Evolutionary conservation across 1,139 yeast species (phyloP).

Genomic region (Geotrichum siamense): DNA sequence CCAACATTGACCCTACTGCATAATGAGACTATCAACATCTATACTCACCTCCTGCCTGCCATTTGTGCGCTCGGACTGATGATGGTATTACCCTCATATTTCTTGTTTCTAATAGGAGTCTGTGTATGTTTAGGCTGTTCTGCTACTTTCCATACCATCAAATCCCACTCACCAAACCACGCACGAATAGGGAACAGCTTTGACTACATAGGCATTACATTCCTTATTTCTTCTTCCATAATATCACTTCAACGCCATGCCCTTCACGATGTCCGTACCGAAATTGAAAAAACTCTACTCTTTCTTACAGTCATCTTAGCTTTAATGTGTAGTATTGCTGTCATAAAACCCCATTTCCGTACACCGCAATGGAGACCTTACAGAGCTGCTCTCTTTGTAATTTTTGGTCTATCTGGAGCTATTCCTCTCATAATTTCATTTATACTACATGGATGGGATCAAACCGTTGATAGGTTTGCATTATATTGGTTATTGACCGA

Average conservation of each 20-base stretch:
- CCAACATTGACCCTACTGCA: slow-evolving; percentile 68
- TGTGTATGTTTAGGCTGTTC: slow-evolving; percentile 61
- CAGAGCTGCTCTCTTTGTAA: slow-evolving; percentile 70
- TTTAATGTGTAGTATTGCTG: slow-evolving; percentile 51
- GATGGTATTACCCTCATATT: slow-evolving; percentile 24
- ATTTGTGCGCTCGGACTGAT: neutral
- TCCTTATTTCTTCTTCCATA: slow-evolving; percentile 68
- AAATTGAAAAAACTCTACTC: slow-evolving; percentile 41
- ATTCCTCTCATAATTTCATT: slow-evolving; percentile 59
- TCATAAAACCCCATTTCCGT: slow-evolving; percentile 60
- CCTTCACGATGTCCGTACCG: slow-evolving; percentile 43
- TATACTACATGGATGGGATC: slow-evolving; percentile 40
- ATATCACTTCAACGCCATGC: slow-evolving; percentile 65
- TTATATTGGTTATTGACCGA: slow-evolving; percentile 58
- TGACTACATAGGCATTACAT: slow-evolving; percentile 81
- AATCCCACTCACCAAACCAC: slow-evolving; percentile 61
- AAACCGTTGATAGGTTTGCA: slow-evolving; percentile 47
- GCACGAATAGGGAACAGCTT: slow-evolving; percentile 66
- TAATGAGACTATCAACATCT: slow-evolving; percentile 77
- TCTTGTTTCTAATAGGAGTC: slow-evolving; percentile 46
- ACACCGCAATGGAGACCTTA: slow-evolving; percentile 65
- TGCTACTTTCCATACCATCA: slow-evolving; percentile 68
- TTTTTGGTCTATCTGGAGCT: slow-evolving; percentile 73
- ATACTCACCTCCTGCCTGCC: slow-evolving; percentile 60
- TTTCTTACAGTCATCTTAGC: slow-evolving; percentile 51